A percentile compares a stretch with the other conserved stretches of the same genome.
These are phyloP conservation scores for Cytauxzoon felis DNA, from an alignment of 169 alveolate genomes.

Conservation along the genomic window DNA sequence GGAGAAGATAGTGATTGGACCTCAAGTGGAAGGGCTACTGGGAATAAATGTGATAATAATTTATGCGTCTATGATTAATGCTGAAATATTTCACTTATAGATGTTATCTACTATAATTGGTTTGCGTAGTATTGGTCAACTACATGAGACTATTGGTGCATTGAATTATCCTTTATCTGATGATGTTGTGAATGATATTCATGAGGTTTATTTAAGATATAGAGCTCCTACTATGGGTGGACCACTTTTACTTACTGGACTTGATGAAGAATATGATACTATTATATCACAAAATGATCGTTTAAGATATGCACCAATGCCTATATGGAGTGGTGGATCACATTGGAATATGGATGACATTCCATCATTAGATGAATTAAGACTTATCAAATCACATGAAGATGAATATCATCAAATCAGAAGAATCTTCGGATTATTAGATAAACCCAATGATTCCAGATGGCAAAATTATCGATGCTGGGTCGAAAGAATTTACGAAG, in stretches of 20 bases:
- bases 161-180: conserved; percentile 73
- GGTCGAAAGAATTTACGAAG: conserved; percentile 74
- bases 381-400: conserved; percentile 12
- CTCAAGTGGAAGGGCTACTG: too few species aligned
- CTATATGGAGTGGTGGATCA: conserved; percentile 84
- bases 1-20: too few species aligned
- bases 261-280: conserved; percentile 64
- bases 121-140: conserved; percentile 80
- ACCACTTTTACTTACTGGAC: conserved; percentile 68
- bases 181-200: conserved; percentile 67
- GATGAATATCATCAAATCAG: conserved; percentile 6
- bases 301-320: conserved; percentile 68
- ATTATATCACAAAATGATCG: conserved; percentile 74
- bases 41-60: too few species aligned
- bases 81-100: conserved; percentile 10
- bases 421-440: conserved; percentile 72
- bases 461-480: conserved; percentile 74
- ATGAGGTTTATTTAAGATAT: conserved; percentile 75
- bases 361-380: conserved; percentile 47
- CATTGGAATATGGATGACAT: conserved; percentile 73
- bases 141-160: conserved; percentile 72
- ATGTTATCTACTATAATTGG: conserved; percentile 73
- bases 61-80: background rate
- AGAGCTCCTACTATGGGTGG: conserved; percentile 86
- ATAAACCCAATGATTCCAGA: conserved; percentile 76